These are phyloP conservation scores for Psilocybe subaeruginosa DNA, from an alignment of 768 basidiomycete genomes.

Conservation along the genomic window DNA sequence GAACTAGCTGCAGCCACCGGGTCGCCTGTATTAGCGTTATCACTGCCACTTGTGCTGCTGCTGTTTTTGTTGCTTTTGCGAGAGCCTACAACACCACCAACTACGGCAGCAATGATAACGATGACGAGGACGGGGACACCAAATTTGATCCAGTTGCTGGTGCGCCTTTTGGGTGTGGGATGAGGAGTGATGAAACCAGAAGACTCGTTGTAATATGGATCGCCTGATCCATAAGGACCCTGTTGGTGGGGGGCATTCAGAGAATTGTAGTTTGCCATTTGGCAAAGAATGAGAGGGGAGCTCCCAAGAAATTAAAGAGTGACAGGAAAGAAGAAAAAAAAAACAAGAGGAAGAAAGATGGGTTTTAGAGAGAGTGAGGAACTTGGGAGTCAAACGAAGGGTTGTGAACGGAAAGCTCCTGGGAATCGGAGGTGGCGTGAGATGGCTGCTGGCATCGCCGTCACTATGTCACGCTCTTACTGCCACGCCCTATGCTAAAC, in stretches of 20 bases:
- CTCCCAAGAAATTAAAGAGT: slow-evolving; percentile 26
- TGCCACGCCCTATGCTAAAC: background rate
- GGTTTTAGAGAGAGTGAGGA: slow-evolving; percentile 7
- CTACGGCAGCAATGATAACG: slow-evolving; percentile 65
- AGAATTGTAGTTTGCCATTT: slow-evolving; percentile 40
- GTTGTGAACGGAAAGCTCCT: slow-evolving; percentile 12
- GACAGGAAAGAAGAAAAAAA: slow-evolving; percentile 16
- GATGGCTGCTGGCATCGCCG: slow-evolving; percentile 5
- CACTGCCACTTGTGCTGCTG: slow-evolving; percentile 38
- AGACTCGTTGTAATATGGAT: slow-evolving; percentile 72
- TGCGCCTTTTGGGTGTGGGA: slow-evolving; percentile 48
- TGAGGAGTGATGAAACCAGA: slow-evolving; percentile 68
- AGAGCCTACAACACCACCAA: slow-evolving; percentile 82
- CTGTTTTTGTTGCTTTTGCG: slow-evolving; percentile 49
- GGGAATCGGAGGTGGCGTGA: slow-evolving; percentile 22
- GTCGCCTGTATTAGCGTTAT: slow-evolving; percentile 39
- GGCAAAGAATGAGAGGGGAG: slow-evolving; percentile 23
- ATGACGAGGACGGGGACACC: slow-evolving; percentile 69
- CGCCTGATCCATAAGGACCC: slow-evolving; percentile 48
- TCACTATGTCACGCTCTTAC: slow-evolving; percentile 4
- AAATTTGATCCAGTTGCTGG: slow-evolving; percentile 76
- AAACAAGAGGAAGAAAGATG: slow-evolving; percentile 10
- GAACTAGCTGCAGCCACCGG: slow-evolving; percentile 52
- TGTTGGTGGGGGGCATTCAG: slow-evolving; percentile 23
- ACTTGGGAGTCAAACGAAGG: slow-evolving; percentile 4